Evolutionary conservation across 1,284 basidiomycete species (phyloP).

Genomic region (Moesziomyces antarcticus): DNA sequence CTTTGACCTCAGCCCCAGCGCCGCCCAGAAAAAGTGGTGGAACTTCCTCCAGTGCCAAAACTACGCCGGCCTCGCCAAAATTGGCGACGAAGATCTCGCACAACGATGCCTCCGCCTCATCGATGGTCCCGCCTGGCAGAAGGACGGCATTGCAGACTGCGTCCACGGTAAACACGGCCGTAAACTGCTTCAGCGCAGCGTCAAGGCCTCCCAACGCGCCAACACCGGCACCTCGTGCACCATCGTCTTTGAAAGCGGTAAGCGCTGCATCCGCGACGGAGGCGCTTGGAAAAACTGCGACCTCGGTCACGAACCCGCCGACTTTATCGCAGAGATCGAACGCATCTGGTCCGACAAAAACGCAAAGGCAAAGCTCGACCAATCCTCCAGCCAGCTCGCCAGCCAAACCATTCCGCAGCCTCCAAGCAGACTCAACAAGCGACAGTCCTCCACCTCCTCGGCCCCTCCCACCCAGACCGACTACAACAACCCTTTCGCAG

Average conservation of each 20-base stretch:
- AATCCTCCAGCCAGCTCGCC: background rate
- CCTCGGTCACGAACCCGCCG: constrained; percentile 46
- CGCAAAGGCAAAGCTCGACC: constrained; percentile 2
- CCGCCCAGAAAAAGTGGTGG: constrained; percentile 55
- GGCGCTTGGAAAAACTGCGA: constrained; percentile 57
- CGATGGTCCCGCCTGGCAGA: constrained; percentile 45
- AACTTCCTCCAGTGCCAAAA: constrained; percentile 56
- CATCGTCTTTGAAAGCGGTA: constrained; percentile 47
- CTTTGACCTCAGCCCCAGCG: constrained; percentile 54
- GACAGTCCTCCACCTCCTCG: constrained; percentile 25
- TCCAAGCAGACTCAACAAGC: constrained; percentile 19
- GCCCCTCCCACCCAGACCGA: constrained; percentile 5
- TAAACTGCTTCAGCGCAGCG: constrained; percentile 43
- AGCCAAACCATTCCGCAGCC: constrained; percentile 3
- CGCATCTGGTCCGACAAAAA: constrained; percentile 40
- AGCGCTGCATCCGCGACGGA: constrained; percentile 52
- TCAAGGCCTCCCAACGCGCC: constrained; percentile 26
- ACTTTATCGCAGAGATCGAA: constrained; percentile 57
- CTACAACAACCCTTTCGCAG: constrained; percentile 20
- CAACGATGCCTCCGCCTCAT: constrained; percentile 47
- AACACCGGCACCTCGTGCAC: constrained; percentile 46
- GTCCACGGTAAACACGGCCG: constrained; percentile 43
- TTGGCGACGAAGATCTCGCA: constrained; percentile 48
- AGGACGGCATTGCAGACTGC: constrained; percentile 53
- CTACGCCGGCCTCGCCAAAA: constrained; percentile 40